Evolutionary conservation across 2,329 filamentous ascomycete species (phyloP), one percentile per base, ranked within the genome.

Genomic region (Aureobasidium leucospermi): DNA sequence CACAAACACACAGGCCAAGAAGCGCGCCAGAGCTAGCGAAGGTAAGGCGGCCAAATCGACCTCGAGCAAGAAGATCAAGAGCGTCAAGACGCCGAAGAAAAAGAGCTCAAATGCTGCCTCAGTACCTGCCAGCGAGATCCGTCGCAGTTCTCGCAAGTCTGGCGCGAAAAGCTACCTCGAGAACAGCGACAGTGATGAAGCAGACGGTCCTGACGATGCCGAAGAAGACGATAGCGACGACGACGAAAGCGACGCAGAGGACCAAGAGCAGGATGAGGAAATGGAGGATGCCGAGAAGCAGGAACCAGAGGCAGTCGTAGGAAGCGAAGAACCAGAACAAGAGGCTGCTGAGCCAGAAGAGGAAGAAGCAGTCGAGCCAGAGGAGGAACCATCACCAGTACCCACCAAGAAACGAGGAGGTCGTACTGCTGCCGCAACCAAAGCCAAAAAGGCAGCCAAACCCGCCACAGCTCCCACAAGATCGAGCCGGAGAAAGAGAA

Each of bases 161-260:
- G 69, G 60, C 53, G 46, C 31, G 8, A 76, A 75, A 64, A 79
- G 73, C 64, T 80, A 80, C 60, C 70, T 73, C 3, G 78, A 79
- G 57, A 63, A 73, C 16, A 74, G 71, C 38, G 74, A 72, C 56
- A 74, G 74, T 45, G 58, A 57, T 15, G 62, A 53, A 11, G 53
- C 48, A 28, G 61, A 53, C 6, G 48, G 6, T 36, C 31, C 19
- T n/a, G 52, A 56, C n/a, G 52, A 38, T 29, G 52, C 38, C 19
- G 52, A 46, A 16, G 52, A 32, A 46, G 55, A 58, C 31, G 55
- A 58, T n/a, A 48, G 43, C n/a, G 41, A 61, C 5, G 42, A 58
- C 15, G 62, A 64, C 36, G 60, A 56, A 41, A 53, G 60, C 29
- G 52, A 60, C 19, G 62, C 16, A 19, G 48, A 62, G 48, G 57